phyloP scores from a whole-genome alignment of 1,139 yeast genomes.

The Lodderomyces metapsilosis region DNA sequence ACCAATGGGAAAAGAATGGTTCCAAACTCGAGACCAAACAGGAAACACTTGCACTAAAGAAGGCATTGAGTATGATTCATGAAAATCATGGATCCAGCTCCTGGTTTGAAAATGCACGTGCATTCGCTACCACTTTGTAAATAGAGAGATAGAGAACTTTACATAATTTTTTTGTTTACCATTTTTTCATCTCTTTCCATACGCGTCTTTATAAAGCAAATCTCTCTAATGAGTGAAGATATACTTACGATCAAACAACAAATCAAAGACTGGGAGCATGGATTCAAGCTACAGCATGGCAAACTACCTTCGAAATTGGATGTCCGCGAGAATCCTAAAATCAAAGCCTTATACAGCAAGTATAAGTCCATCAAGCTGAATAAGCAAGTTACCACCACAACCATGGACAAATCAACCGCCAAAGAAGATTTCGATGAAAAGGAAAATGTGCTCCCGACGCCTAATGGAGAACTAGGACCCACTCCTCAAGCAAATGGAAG shows the following conservation, averaged over 20 bases:
- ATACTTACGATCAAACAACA: slow-evolving; percentile 31
- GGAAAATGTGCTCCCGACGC: slow-evolving; percentile 3
- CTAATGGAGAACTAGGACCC: slow-evolving; percentile 55
- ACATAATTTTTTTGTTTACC: too few species aligned
- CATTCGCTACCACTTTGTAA: slow-evolving; percentile 5
- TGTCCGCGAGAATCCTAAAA: slow-evolving; percentile 45
- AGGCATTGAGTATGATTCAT: slow-evolving; percentile 21
- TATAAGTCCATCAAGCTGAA: slow-evolving; percentile 12
- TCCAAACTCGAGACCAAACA: slow-evolving; percentile 19
- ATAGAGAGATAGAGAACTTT: neutral
- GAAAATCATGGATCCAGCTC: slow-evolving; percentile 8
- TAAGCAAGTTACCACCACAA: slow-evolving; percentile 7
- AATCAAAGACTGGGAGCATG: slow-evolving; percentile 65
- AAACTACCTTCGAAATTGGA: slow-evolving; percentile 55
- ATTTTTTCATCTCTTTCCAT: neutral
- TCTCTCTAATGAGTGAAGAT: slow-evolving; percentile 5
- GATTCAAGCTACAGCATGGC: slow-evolving; percentile 40
- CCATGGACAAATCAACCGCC: slow-evolving; percentile 12
- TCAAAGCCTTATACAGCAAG: slow-evolving; percentile 37
- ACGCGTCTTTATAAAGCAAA: slow-evolving; percentile 5
- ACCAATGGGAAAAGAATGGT: slow-evolving; percentile 19
- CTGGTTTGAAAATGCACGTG: slow-evolving; percentile 16
- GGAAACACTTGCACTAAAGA: slow-evolving; percentile 23
- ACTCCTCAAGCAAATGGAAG: slow-evolving; percentile 76
- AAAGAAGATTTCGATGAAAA: neutral